These are phyloP conservation scores for Grifola frondosa DNA, from an alignment of 1,284 basidiomycete genomes.

Conservation along the genomic window DNA sequence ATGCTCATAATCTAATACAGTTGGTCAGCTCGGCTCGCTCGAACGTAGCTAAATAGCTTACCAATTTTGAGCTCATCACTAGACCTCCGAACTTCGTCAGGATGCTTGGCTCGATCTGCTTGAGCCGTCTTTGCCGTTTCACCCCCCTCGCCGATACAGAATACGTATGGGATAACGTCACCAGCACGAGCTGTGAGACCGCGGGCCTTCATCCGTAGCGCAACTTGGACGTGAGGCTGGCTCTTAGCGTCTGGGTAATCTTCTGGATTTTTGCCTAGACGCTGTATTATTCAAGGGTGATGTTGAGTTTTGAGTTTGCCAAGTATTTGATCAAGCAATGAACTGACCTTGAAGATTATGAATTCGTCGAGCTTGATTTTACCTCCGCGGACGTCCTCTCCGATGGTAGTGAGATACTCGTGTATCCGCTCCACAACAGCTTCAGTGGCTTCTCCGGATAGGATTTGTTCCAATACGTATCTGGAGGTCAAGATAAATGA, in stretches of 20 bases:
- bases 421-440: constrained; percentile 90
- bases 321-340: not conserved
- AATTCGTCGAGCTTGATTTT: constrained; percentile 88
- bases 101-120: constrained; percentile 90
- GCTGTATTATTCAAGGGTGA: too few species aligned
- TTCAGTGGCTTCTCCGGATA: constrained; percentile 92
- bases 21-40: not conserved
- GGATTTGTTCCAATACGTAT: constrained; percentile 85
- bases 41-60: constrained; percentile 36
- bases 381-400: constrained; percentile 75
- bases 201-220: constrained; percentile 85
- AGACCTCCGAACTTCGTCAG: constrained; percentile 84
- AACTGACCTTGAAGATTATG: constrained; percentile 84
- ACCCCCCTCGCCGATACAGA: constrained; percentile 81
- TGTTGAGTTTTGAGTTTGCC: too few species aligned
- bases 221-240: constrained; percentile 97
- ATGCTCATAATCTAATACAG: constrained; percentile 77
- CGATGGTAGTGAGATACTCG: constrained; percentile 80
- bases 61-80: constrained; percentile 72
- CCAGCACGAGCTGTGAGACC: constrained; percentile 81
- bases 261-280: constrained; percentile 91
- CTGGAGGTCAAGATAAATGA: constrained; percentile 41
- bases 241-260: constrained; percentile 95
- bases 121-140: constrained; percentile 76
- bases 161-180: constrained; percentile 96